Conservation (phyloP, 2,329 filamentous ascomycete genomes). For the Fusarium liriodendri region DNA sequence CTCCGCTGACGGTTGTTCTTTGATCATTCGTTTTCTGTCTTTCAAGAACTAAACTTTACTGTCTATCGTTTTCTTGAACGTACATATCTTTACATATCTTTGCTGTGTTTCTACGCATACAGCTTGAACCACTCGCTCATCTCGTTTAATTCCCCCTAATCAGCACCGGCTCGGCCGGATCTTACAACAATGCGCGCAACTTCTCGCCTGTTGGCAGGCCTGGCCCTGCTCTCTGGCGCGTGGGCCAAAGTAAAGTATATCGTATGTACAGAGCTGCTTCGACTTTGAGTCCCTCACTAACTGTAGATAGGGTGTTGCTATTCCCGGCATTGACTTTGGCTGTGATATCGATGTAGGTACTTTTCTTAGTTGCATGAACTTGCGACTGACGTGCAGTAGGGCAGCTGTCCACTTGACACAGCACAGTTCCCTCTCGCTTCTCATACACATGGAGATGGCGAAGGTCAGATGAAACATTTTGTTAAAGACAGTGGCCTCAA, state of each 20-base stretch:
- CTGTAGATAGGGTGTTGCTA: slow-evolving; percentile 52
- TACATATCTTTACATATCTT: neutral
- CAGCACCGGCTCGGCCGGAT: neutral
- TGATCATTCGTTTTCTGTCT: neutral
- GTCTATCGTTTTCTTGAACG: neutral
- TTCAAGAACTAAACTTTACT: neutral
- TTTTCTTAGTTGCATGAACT: neutral
- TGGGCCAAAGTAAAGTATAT: slow-evolving; percentile 23
- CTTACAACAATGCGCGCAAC: slow-evolving; percentile 9
- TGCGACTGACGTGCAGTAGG: slow-evolving; percentile 40
- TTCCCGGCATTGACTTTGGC: slow-evolving; percentile 61
- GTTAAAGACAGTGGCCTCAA: slow-evolving; percentile 63
- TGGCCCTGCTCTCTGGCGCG: slow-evolving; percentile 15
- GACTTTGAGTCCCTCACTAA: neutral
- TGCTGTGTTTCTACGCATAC: neutral
- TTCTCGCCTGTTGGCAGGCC: slow-evolving; percentile 1
- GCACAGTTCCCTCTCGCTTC: slow-evolving; percentile 50
- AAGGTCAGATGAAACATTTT: slow-evolving; percentile 68
- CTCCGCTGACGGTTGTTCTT: neutral
- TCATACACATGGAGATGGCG: slow-evolving; percentile 52
- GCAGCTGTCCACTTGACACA: slow-evolving; percentile 51
- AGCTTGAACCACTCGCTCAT: neutral
- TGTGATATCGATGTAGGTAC: slow-evolving; percentile 57
- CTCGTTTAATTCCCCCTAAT: neutral
- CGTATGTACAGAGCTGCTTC: slow-evolving; percentile 5